These are phyloP conservation scores for Helianthus tuberosus DNA, from an alignment of 129 eudicot genomes.

Conservation along the genomic window DNA sequence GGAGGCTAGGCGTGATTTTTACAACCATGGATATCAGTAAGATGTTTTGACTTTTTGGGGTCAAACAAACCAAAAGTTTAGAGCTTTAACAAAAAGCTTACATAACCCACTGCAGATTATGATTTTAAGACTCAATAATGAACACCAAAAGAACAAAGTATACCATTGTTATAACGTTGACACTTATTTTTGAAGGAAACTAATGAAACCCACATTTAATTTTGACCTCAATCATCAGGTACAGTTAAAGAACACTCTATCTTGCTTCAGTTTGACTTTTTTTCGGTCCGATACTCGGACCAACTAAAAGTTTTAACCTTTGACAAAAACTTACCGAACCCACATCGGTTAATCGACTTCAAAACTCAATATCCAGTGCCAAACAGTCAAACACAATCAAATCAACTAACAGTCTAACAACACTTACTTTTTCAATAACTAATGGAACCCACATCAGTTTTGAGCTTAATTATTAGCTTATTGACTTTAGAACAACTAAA, in stretches of 20 bases:
- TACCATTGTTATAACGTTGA: not conserved
- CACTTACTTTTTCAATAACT: not conserved
- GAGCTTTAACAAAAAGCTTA: not conserved
- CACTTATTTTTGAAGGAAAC: not conserved
- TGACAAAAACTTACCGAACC: not conserved
- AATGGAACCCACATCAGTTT: slow-evolving; percentile 12
- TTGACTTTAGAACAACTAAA: slow-evolving; percentile 8
- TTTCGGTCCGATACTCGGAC: not conserved
- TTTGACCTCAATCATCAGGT: slow-evolving; percentile 4
- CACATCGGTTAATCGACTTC: slow-evolving; percentile 13
- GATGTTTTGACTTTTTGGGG: not conserved
- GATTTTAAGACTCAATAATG: slow-evolving; percentile 1
- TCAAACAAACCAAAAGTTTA: slow-evolving; percentile 1
- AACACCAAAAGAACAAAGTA: slow-evolving; percentile 3
- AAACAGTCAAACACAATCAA: slow-evolving; percentile 1
- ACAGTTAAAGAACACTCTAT: not conserved
- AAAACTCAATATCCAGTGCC: not conserved
- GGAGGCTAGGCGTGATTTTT: too few relatives aligned
- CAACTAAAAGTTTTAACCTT: slow-evolving; percentile 13
- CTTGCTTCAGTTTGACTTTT: not conserved
- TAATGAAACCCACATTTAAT: not conserved
- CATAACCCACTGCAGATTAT: not conserved
- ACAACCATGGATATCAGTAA: not conserved
- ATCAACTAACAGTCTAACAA: slow-evolving; percentile 8
- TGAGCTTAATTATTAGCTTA: slow-evolving; percentile 12